Evolutionary conservation across 257 asterid genomes (phyloP).

Genomic region (Parsonsia alboflavescens): DNA sequence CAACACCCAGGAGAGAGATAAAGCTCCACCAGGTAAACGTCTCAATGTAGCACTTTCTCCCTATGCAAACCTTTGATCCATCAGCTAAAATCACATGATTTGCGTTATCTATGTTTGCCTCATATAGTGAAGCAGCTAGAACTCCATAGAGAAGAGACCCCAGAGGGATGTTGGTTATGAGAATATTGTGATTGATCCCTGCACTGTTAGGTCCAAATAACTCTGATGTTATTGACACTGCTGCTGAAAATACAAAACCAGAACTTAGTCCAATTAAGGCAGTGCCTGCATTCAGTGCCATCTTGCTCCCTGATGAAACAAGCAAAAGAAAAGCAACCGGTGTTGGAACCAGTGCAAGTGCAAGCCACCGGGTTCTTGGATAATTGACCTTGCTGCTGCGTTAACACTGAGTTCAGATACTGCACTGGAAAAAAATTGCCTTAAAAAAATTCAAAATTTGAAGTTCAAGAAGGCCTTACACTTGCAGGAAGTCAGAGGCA

Average conservation of each 20-base stretch:
- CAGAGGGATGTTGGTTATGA: slow-evolving; percentile 58
- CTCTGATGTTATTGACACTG: slow-evolving; percentile 59
- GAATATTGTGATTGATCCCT: slow-evolving; percentile 61
- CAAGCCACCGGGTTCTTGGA: slow-evolving; percentile 58
- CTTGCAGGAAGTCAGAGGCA: slow-evolving; percentile 41
- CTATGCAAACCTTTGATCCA: slow-evolving; percentile 51
- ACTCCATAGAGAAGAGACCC: slow-evolving; percentile 63
- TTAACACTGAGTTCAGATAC: neutral
- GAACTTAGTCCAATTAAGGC: slow-evolving; percentile 59
- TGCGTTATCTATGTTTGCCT: slow-evolving; percentile 42
- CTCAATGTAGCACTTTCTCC: slow-evolving; percentile 43
- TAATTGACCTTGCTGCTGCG: slow-evolving; percentile 52
- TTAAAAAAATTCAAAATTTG: neutral
- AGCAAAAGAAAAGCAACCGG: slow-evolving; percentile 52
- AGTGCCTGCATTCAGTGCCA: slow-evolving; percentile 37
- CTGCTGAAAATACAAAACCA: slow-evolving; percentile 53
- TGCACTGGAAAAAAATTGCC: neutral
- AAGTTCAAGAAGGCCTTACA: slow-evolving; percentile 26
- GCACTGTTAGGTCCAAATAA: slow-evolving; percentile 61
- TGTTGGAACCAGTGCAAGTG: slow-evolving; percentile 44
- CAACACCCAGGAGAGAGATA: slow-evolving; percentile 50
- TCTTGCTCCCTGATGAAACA: slow-evolving; percentile 34
- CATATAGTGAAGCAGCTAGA: slow-evolving; percentile 53
- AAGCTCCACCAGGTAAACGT: slow-evolving; percentile 61
- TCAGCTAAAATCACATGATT: slow-evolving; percentile 22